phyloP scores from a whole-genome alignment of 345 rosid genomes.

The Citrus inodora region DNA sequence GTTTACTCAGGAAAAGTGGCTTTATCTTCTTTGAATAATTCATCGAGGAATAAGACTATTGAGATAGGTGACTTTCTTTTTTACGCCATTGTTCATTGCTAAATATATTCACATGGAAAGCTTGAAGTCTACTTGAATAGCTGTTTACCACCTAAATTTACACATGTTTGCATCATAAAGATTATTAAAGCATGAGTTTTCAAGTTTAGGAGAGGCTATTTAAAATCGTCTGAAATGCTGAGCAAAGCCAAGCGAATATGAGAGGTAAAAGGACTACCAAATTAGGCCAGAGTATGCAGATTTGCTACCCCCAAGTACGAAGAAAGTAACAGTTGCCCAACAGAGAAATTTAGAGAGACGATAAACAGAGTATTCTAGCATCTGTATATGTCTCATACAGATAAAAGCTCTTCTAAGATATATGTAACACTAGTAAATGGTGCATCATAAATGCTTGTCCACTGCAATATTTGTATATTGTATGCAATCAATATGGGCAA shows the following conservation, averaged over 20 bases:
- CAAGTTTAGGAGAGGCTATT: not conserved
- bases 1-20: conserved; percentile 64
- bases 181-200: not conserved
- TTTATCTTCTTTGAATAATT: conserved; percentile 51
- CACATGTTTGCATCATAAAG: not conserved
- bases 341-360: not conserved
- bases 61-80: conserved; percentile 60
- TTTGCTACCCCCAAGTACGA: not conserved
- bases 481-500: not conserved
- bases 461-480: not conserved
- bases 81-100: not conserved
- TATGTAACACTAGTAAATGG: not conserved
- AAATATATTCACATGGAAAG: not conserved
- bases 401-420: not conserved
- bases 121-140: not conserved
- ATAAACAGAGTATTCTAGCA: not conserved
- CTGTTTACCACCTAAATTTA: not conserved
- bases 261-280: not conserved
- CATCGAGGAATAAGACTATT: conserved; percentile 70
- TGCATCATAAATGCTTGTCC: not conserved
- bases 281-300: not conserved
- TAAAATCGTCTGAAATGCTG: not conserved
- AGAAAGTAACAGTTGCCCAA: not conserved
- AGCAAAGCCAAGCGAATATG: not conserved
- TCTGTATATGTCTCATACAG: not conserved